These are phyloP conservation scores for Vaccinium myrtillus DNA, from an alignment of 148 eudicot species.

Conservation along the genomic window DNA sequence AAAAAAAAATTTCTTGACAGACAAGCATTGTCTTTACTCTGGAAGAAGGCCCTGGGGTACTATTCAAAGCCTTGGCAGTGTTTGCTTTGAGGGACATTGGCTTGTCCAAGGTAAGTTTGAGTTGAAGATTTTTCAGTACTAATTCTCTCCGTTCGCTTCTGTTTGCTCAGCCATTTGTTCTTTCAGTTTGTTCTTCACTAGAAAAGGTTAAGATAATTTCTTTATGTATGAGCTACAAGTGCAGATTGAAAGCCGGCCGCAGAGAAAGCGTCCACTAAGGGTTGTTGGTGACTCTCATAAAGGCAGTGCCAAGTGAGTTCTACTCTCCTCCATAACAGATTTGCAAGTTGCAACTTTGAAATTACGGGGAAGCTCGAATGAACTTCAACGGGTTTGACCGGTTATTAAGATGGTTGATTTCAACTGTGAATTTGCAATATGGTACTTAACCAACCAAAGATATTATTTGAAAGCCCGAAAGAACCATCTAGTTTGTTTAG, in stretches of 20 bases:
- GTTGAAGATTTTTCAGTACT: no score
- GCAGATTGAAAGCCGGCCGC: slow-evolving; percentile 98
- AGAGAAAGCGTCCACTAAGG: slow-evolving; percentile 76
- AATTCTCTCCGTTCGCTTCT: no score
- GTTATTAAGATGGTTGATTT: background rate
- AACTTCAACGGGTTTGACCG: background rate
- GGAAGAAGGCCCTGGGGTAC: slow-evolving; percentile 90
- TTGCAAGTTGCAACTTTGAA: background rate
- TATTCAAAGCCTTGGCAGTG: slow-evolving; percentile 89
- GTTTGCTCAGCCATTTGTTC: no score
- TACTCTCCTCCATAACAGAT: background rate
- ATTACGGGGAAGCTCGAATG: background rate
- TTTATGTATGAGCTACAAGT: slow-evolving; percentile 18
- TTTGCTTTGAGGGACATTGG: slow-evolving; percentile 82
- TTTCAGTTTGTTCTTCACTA: background rate
- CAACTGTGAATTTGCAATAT: background rate
- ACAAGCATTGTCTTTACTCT: slow-evolving; percentile 90
- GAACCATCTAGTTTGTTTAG: background rate
- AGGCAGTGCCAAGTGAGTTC: slow-evolving; percentile 88
- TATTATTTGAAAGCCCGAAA: background rate
- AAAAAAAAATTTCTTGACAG: slow-evolving; percentile 29
- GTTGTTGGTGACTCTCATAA: slow-evolving; percentile 83
- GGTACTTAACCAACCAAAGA: background rate
- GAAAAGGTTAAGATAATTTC: background rate
- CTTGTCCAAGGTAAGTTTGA: slow-evolving; percentile 65